A percentile compares a stretch with the other conserved stretches of the same genome.
phyloP scores from a whole-genome alignment of 2,329 filamentous ascomycete species.

The Diaporthe australafricana region DNA sequence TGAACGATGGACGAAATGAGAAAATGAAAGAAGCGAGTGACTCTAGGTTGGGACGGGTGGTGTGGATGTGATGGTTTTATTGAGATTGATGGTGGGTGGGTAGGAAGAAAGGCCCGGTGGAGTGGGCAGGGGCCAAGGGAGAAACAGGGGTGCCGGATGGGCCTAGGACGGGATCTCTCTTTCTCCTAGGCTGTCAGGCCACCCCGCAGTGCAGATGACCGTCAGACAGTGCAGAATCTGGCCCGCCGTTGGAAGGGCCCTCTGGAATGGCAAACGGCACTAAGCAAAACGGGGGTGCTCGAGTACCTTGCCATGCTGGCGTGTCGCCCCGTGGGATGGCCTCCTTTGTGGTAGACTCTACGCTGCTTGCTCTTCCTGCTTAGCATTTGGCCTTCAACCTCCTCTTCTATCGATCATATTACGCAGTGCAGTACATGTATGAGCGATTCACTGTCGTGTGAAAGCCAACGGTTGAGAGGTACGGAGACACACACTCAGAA shows the following conservation, averaged over 20 bases:
- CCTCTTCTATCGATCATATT: not conserved
- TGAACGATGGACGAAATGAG: conserved; percentile 31
- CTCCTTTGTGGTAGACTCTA: conserved; percentile 8
- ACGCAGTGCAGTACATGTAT: no score
- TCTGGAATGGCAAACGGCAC: conserved; percentile 22
- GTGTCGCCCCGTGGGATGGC: not conserved
- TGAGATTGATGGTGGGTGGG: conserved; percentile 27
- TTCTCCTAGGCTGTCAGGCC: conserved; percentile 24
- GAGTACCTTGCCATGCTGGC: not conserved
- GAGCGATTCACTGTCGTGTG: not conserved
- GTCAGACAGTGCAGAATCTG: conserved; percentile 5
- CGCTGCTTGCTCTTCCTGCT: not conserved
- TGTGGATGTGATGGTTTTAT: conserved; percentile 25
- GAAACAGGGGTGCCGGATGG: conserved; percentile 4
- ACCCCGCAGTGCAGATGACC: conserved; percentile 16
- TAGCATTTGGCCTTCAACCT: not conserved
- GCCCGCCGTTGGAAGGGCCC: conserved; percentile 1
- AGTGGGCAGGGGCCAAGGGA: conserved; percentile 11
- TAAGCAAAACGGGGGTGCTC: conserved; percentile 14
- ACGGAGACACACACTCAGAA: no score
- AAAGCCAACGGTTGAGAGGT: not conserved
- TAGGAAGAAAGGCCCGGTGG: conserved; percentile 7
- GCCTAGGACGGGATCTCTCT: conserved; percentile 19
- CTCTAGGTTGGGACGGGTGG: not conserved
- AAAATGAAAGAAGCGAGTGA: conserved; percentile 28